phyloP scores from a whole-genome alignment of 2,329 filamentous ascomycete genomes.

The Apiospora pterosperma region DNA sequence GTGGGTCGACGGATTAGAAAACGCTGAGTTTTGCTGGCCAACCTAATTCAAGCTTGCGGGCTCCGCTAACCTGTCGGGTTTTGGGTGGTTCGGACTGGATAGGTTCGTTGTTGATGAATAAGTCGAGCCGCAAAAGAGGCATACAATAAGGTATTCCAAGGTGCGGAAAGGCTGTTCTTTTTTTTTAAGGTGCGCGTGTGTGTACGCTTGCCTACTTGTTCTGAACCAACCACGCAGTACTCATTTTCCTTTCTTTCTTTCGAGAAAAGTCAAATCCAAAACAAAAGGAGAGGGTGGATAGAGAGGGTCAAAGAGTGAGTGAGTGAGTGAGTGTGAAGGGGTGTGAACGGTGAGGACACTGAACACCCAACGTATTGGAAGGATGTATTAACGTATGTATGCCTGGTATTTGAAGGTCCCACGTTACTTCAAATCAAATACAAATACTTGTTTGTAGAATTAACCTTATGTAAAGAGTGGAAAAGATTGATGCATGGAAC shows the following conservation, averaged over 20 bases:
- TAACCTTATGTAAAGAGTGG: no score
- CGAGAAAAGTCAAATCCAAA: not conserved
- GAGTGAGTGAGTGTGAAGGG: no score
- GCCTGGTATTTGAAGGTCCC: not conserved
- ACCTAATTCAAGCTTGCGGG: not conserved
- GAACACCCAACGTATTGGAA: not conserved
- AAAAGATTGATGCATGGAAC: not conserved
- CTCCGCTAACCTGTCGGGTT: not conserved
- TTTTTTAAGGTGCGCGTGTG: not conserved
- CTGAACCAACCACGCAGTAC: not conserved
- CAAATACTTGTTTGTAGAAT: not conserved
- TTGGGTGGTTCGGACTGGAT: not conserved
- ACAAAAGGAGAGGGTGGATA: not conserved
- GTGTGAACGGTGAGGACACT: not conserved
- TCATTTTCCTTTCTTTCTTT: not conserved
- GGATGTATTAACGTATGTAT: not conserved
- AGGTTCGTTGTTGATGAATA: not conserved
- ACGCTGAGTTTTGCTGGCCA: not conserved
- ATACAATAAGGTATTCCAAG: conserved; percentile 3
- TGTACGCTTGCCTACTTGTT: not conserved
- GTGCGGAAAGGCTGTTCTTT: not conserved
- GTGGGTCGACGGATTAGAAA: not conserved
- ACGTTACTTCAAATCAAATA: not conserved
- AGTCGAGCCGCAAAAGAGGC: no score
- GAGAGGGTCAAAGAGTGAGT: not conserved